Base-by-base conservation (phyloP, 2,329 filamentous ascomycete species). In the Aureobasidium subglaciale region DNA sequence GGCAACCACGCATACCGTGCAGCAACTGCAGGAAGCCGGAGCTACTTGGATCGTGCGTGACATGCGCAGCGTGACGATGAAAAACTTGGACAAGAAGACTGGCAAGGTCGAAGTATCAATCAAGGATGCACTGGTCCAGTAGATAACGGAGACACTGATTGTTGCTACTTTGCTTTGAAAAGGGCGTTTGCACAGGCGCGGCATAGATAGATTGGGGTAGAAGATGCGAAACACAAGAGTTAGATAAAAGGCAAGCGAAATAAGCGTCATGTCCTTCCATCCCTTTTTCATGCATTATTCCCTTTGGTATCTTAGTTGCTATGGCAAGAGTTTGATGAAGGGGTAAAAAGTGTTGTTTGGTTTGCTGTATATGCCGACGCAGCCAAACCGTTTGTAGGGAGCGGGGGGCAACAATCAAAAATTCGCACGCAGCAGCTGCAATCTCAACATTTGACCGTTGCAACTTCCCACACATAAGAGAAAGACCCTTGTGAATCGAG, bases 31-130 rank as follows among this genome's bases (percentile, higher is more conserved):
- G 59, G 81, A 79, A 43, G 89, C 90, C 4, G 85, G 82, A n/a
- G 89, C 91, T 41, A 90, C 96, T 74, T 95, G 88, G 85, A 83
- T 96, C 50, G 85, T 96, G 56, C 77, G 78, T 70, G 89, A 96
- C 71, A 76, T 96, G 73, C 76, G 78, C 56, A 90, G 87, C 61
- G 82, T 95, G 59, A 81, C 72, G 63, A 73, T 95, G 55, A 73
- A 74, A 63, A 73, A 82, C 18, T 75, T 69, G 58, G 75, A 79
- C 52, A 73, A 72, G 61, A 74, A 77, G 59, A 78, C 75, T 49
- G 83, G 82, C n/a, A 73, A 72, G 60, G 78, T 87, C 55, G 81
- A 79, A 61, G 70, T 95, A 60, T 83, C 89, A 73, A 82, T 95
- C 62, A 74, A 71, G 57, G 77, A 89, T 69, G 81, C 81, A 48